Conservation (phyloP, 2,329 filamentous ascomycete species). For the Talaromyces marneffei region DNA sequence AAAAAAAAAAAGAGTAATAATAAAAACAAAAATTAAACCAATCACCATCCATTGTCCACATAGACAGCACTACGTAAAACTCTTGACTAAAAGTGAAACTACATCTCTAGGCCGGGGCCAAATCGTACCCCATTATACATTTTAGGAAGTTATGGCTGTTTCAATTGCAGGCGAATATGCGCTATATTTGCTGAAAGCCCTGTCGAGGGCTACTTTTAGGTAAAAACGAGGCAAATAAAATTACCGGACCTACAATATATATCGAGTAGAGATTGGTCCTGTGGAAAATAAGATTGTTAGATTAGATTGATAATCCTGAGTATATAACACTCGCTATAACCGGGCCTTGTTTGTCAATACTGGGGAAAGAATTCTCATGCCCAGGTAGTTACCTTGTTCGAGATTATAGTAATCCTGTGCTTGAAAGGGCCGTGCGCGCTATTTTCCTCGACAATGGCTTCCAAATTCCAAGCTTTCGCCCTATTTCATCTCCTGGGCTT, state of each 20-base stretch:
- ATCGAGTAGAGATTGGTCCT: not conserved
- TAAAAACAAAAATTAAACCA: too few species aligned
- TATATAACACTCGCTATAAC: not conserved
- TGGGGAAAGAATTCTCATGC: too few species aligned
- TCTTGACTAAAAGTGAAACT: not conserved
- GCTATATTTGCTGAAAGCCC: not conserved
- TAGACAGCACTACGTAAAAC: not conserved
- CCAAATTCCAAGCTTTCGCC: not conserved
- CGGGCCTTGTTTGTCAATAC: too few species aligned
- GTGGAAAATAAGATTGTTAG: not conserved
- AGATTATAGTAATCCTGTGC: too few species aligned
- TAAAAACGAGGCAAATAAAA: not conserved
- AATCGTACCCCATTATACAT: constrained; percentile 1
- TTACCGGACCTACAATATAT: not conserved
- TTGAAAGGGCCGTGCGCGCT: not conserved
- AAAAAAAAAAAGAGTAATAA: too few species aligned
- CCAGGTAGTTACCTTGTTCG: too few species aligned
- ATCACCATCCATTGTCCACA: too few species aligned
- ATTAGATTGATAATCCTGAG: not conserved
- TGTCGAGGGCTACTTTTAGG: not conserved
- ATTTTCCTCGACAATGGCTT: not conserved
- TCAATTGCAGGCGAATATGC: not conserved
- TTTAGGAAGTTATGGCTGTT: not conserved
- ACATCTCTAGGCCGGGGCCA: not conserved
- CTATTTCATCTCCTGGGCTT: not conserved